These are phyloP conservation scores for Euphorbia tirucalli DNA, from an alignment of 345 rosid species.

Conservation along the genomic window DNA sequence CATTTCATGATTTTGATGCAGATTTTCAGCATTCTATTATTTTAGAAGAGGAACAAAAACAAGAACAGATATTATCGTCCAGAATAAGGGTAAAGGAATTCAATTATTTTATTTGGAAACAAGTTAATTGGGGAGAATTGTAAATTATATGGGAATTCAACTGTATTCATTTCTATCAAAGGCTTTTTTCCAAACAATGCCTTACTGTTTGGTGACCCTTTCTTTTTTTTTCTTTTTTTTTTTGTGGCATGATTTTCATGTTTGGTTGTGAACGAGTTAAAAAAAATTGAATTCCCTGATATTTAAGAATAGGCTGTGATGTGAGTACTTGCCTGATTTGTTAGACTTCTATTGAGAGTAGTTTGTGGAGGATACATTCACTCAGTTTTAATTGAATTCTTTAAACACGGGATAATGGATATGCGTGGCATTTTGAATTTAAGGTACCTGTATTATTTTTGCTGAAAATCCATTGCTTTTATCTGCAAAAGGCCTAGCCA, in stretches of 20 bases:
- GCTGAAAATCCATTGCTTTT: background rate
- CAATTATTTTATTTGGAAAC: background rate
- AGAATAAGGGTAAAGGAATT: conserved; percentile 2
- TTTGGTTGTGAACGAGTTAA: no score
- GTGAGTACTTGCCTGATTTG: background rate
- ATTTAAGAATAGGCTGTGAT: background rate
- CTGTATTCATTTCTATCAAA: background rate
- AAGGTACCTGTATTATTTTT: background rate
- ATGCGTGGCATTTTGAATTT: background rate
- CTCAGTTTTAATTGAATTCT: no score
- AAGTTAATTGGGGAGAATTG: background rate
- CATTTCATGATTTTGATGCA: conserved; percentile 20
- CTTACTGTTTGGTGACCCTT: background rate
- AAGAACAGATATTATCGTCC: background rate
- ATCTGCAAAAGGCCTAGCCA: background rate
- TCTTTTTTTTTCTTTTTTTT: no score
- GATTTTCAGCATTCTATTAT: conserved; percentile 12
- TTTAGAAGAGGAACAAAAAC: conserved; percentile 11
- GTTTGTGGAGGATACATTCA: no score
- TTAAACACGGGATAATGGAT: background rate
- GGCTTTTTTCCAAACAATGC: background rate
- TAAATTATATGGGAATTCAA: background rate
- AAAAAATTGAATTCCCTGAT: no score
- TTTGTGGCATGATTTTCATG: background rate
- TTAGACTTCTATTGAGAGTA: no score